Evolutionary conservation across 2,329 filamentous ascomycete genomes (phyloP).

Genomic region (Colletotrichum echinochloae): DNA sequence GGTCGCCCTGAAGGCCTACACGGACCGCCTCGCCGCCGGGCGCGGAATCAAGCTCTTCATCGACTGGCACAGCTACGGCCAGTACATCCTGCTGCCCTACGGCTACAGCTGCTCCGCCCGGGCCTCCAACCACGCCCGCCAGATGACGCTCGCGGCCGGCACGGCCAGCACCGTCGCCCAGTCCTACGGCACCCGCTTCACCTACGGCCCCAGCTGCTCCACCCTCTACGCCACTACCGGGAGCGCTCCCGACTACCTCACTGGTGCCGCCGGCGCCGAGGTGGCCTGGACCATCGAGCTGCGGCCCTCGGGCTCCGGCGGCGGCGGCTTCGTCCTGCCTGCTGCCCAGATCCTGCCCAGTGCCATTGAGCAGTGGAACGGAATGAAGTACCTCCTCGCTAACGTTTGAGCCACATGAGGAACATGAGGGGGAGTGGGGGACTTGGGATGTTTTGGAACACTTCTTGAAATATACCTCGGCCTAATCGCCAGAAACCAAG

Average conservation of each 20-base stretch:
- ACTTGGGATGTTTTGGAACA: not conserved
- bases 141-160: conserved; percentile 51
- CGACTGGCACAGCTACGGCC: conserved; percentile 61
- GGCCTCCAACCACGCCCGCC: conserved; percentile 54
- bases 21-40: conserved; percentile 44
- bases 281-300: conserved; percentile 57
- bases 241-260: conserved; percentile 47
- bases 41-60: conserved; percentile 59
- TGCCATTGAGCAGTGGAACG: conserved; percentile 52
- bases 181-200: conserved; percentile 51
- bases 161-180: conserved; percentile 48
- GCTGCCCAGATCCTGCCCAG: conserved; percentile 52
- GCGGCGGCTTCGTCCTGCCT: conserved; percentile 54
- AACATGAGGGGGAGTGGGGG: no score
- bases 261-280: conserved; percentile 46
- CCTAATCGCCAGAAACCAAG: not conserved
- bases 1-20: conserved; percentile 56
- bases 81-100: conserved; percentile 58
- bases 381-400: conserved; percentile 49
- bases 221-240: conserved; percentile 54
- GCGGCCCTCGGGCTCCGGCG: conserved; percentile 46
- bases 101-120: conserved; percentile 58
- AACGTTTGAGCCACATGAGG: conserved; percentile 12
- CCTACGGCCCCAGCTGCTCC: conserved; percentile 52
- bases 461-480: not conserved